These are phyloP conservation scores for Thyridium curvatum DNA, from an alignment of 2,329 filamentous ascomycete genomes.

Conservation along the genomic window DNA sequence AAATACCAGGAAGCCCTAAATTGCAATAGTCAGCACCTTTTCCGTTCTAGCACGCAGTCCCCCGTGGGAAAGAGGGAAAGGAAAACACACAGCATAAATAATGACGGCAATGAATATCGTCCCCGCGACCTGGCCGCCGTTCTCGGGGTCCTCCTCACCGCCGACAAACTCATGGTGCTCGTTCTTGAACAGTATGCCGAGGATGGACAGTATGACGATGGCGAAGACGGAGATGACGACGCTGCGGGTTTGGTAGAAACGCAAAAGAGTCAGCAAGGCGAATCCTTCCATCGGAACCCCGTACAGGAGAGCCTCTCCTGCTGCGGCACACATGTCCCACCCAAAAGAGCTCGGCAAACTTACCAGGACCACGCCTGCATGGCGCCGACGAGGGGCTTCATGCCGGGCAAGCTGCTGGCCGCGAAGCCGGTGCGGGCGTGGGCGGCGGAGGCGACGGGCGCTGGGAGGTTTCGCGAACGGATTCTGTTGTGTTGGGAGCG, in stretches of 20 bases:
- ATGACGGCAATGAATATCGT: slow-evolving; percentile 85
- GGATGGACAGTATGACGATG: slow-evolving; percentile 56
- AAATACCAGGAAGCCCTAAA: slow-evolving; percentile 86
- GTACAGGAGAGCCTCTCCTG: background rate
- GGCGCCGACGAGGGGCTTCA: slow-evolving; percentile 92
- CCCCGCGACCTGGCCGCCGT: slow-evolving; percentile 71
- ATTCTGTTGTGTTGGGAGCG: slow-evolving; percentile 1
- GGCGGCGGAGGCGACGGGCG: background rate
- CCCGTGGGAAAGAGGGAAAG: background rate
- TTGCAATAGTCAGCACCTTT: slow-evolving; percentile 1
- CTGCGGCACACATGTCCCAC: slow-evolving; percentile 2
- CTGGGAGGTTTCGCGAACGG: slow-evolving; percentile 3
- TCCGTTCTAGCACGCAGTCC: background rate
- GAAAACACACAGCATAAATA: slow-evolving; percentile 72
- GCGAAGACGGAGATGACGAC: slow-evolving; percentile 63
- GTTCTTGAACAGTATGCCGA: slow-evolving; percentile 67
- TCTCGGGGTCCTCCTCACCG: slow-evolving; percentile 60
- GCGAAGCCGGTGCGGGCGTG: background rate
- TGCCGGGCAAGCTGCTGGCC: slow-evolving; percentile 36
- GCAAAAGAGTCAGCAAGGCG: too few species aligned
- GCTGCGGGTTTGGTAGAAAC: too few species aligned
- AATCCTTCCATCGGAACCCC: too few species aligned
- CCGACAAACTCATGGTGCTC: slow-evolving; percentile 83
- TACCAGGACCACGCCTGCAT: slow-evolving; percentile 96
- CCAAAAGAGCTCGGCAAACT: slow-evolving; percentile 20